Evolutionary conservation across 2,329 filamentous ascomycete genomes (phyloP).

Genomic region (Diplodia sapinea): DNA sequence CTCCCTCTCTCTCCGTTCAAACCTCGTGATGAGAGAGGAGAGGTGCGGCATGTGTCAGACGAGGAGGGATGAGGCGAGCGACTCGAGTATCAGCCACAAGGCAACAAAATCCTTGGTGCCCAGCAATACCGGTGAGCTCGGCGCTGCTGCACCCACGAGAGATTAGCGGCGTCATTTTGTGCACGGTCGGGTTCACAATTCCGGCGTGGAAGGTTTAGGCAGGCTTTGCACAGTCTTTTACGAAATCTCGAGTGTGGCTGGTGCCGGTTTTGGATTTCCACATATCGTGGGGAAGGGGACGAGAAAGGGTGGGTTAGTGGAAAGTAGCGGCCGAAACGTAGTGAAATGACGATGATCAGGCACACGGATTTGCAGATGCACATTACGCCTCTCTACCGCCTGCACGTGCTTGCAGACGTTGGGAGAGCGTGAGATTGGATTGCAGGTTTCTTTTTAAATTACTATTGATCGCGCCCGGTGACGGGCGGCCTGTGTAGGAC

Average conservation of each 20-base stretch:
- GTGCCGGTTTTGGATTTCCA: not conserved
- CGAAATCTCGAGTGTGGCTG: not conserved
- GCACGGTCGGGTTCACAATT: not conserved
- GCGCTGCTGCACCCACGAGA: not conserved
- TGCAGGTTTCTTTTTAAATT: not conserved
- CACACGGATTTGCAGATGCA: slow-evolving; percentile 14
- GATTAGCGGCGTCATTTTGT: not conserved
- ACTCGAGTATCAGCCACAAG: slow-evolving; percentile 8
- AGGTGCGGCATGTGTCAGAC: not conserved
- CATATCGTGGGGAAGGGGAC: not conserved
- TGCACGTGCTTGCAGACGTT: not conserved
- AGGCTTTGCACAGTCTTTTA: not conserved
- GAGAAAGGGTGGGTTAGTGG: not conserved
- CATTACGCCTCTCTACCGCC: not conserved
- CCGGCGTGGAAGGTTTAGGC: not conserved
- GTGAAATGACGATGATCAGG: slow-evolving; percentile 25
- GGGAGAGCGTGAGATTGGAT: not conserved
- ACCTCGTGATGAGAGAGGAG: not conserved
- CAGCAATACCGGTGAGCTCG: slow-evolving; percentile 1
- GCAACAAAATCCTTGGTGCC: not conserved
- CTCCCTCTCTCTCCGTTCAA: not conserved
- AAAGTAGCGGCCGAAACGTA: not conserved
- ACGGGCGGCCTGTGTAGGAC: not conserved
- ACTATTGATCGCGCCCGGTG: not conserved
- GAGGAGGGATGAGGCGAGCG: not conserved